Evolutionary conservation across 495 filamentous ascomycete species (phyloP).

Genomic region (Niebla homalea): DNA sequence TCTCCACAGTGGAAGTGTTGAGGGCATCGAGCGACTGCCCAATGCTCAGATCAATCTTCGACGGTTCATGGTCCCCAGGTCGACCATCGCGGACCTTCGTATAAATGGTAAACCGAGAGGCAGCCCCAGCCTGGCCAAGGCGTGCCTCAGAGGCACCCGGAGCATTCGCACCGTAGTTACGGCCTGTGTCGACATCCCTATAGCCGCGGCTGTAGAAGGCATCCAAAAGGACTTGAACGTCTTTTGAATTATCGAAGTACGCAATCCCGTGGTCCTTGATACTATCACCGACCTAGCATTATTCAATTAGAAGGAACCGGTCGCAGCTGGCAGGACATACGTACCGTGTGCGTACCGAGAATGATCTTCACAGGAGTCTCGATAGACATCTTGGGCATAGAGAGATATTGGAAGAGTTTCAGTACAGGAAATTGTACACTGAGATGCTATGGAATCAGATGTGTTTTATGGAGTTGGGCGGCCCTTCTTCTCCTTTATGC

Average conservation of each 20-base stretch:
- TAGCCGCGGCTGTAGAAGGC: conserved; percentile 16
- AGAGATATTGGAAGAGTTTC: neutral
- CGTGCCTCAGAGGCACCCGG: conserved; percentile 15
- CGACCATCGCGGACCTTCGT: conserved; percentile 6
- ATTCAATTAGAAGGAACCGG: neutral
- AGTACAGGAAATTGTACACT: neutral
- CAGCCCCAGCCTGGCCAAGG: conserved; percentile 9
- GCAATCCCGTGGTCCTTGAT: conserved; percentile 8
- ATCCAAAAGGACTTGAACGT: conserved; percentile 16
- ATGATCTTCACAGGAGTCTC: neutral
- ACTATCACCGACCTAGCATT: conserved; percentile 1
- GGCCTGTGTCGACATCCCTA: conserved; percentile 17
- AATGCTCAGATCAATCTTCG: conserved; percentile 19
- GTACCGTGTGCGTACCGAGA: neutral
- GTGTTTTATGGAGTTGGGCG: neutral
- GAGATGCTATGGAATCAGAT: neutral
- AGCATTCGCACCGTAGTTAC: conserved; percentile 15
- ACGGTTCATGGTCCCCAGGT: conserved; percentile 12
- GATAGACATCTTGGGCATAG: neutral
- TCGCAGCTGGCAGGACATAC: neutral
- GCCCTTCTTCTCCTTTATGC: neutral
- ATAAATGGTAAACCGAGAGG: conserved; percentile 15
- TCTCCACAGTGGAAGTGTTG: conserved; percentile 18
- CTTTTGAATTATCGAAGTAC: conserved; percentile 15
- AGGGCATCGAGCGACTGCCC: conserved; percentile 20